These are phyloP conservation scores for Phoenix dactylifera DNA, from an alignment of 176 grass and related monocot genomes.

Conservation along the genomic window DNA sequence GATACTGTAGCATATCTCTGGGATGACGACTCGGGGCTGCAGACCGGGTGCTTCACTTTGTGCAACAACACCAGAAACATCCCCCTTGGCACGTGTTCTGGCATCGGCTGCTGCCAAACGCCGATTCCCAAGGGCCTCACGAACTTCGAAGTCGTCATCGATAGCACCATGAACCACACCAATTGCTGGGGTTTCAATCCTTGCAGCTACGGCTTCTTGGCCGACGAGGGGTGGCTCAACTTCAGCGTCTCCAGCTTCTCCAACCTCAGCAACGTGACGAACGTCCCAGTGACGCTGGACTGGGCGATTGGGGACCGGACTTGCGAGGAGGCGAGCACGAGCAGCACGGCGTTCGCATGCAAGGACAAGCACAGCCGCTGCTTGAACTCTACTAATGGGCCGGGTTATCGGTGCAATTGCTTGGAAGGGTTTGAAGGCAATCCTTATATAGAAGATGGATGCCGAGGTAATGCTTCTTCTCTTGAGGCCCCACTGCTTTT, in stretches of 20 bases:
- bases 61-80: neutral
- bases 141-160: neutral
- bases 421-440: neutral
- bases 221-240: neutral
- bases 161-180: neutral
- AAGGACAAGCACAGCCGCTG: neutral
- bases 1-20: neutral
- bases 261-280: neutral
- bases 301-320: neutral
- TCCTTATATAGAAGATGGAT: neutral
- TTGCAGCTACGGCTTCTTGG: neutral
- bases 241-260: neutral
- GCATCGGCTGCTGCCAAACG: neutral
- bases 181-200: neutral
- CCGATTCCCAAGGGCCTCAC: neutral
- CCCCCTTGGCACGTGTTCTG: neutral
- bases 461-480: neutral
- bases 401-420: neutral
- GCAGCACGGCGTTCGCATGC: neutral
- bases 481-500: neutral
- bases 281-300: neutral
- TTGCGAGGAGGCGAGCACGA: neutral
- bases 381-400: neutral
- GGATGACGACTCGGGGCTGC: neutral
- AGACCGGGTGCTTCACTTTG: neutral